Evolutionary conservation across 352 stramenopile species (phyloP), one percentile per base, ranked within the genome.

Genomic region (Globisporangium viniferum): DNA sequence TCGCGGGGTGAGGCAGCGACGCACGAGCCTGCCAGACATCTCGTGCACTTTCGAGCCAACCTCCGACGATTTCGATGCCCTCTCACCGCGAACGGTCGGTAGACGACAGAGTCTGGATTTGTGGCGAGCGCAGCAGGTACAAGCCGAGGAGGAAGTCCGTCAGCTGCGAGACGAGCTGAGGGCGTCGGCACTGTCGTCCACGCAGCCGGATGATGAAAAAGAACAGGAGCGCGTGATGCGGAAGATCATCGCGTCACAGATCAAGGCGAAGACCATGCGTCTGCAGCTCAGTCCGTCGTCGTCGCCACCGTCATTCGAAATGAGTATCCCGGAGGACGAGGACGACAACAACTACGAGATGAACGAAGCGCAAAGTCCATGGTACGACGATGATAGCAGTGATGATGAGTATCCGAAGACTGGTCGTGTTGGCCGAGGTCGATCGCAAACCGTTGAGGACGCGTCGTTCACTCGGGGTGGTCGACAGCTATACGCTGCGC

Each of bases 211-310:
- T 41, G 59, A 71, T 35, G 66, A 62, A 51, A 51, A 51, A 39
- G 77, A 92, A 35, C 84, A 92, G 71, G 80, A 93, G 67, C 72
- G 81, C 46, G 83, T 88, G 31, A 78, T 96, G 48, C 79, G 90
- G 49, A 83, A 83, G 51, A 77, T 93, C 35, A 75, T 94, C 35
- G 69, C 74, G 18, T 81, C 84, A 10, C 81, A 92, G 72, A 82
- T 90, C 71, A 79, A 81, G 44, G 73, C 79, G 39, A 87, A 86
- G 60, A 85, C 76, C 24, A 80, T 85, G 74, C 66, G 77, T 39
- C 60, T 89, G 64, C 79, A 89, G 60, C 68, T 88, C 18, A 80
- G 81, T 39, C 44, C 60, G 14, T 61, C 75, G 39, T 68, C 71
- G n/a, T 73, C 75, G 31, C 51, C 44, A 51, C 44, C 68, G 18